Conservation (phyloP, 768 basidiomycete species). For the Fomitopsis serialis region DNA sequence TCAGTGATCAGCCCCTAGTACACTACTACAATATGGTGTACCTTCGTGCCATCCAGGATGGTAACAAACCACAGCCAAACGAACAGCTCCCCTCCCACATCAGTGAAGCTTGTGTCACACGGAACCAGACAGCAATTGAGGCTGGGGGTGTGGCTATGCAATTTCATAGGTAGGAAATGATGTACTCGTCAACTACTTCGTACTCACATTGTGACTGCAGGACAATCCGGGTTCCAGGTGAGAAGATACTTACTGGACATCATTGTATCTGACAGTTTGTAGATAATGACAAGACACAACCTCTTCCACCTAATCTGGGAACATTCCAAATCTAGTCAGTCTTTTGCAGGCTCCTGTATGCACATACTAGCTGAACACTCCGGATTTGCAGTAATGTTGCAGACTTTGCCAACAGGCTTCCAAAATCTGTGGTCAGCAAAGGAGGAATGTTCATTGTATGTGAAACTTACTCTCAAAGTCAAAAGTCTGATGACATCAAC, state of each 20-base stretch:
- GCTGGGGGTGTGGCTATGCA: slow-evolving; percentile 3
- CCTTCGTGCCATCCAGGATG: not conserved
- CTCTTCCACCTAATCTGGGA: slow-evolving; percentile 21
- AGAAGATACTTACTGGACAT: not conserved
- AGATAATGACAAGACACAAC: slow-evolving; percentile 10
- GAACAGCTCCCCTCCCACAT: not conserved
- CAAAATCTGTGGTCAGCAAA: slow-evolving; percentile 14
- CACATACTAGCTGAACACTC: not conserved
- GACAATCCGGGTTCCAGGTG: not conserved
- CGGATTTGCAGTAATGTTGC: slow-evolving; percentile 14
- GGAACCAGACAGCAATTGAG: not conserved
- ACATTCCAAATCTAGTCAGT: slow-evolving; percentile 19
- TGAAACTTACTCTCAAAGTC: too few species aligned
- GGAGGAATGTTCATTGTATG: slow-evolving; percentile 23
- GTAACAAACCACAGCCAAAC: too few species aligned
- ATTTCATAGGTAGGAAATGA: not conserved
- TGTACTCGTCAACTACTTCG: too few species aligned
- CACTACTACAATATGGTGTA: not conserved
- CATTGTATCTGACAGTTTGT: not conserved
- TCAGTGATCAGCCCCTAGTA: not conserved
- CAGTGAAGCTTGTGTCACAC: not conserved
- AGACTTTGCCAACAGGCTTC: slow-evolving; percentile 12
- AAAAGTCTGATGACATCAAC: not conserved
- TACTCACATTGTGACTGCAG: not conserved
- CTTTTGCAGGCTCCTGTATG: too few species aligned